Evolutionary conservation across 306 rosid genomes (phyloP).

Genomic region (Acmispon strigosus): DNA sequence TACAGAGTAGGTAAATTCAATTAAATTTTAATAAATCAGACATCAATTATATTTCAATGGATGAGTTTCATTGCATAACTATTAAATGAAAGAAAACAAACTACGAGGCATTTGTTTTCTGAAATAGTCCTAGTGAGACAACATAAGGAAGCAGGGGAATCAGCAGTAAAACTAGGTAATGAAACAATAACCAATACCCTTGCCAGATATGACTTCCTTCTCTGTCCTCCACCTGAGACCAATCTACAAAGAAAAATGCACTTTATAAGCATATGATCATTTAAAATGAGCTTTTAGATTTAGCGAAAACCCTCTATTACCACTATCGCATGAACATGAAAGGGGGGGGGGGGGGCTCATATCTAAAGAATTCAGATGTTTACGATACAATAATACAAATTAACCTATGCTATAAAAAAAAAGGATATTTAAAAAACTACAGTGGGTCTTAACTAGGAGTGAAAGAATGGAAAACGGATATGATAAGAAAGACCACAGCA

Average conservation of each 20-base stretch:
- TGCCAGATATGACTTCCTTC: slow-evolving; percentile 87
- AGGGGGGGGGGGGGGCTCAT: not conserved
- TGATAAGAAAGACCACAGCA: not conserved
- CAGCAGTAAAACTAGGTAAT: slow-evolving; percentile 3
- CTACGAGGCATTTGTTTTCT: slow-evolving; percentile 6
- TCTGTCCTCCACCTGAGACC: slow-evolving; percentile 97
- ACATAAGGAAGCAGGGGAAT: not conserved
- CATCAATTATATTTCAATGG: not conserved
- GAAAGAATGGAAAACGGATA: not conserved
- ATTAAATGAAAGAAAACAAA: not conserved
- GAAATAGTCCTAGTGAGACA: not conserved
- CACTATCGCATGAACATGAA: not conserved
- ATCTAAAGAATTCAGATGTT: not conserved
- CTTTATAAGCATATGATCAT: slow-evolving; percentile 15
- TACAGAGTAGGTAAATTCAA: not conserved
- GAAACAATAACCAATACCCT: slow-evolving; percentile 51
- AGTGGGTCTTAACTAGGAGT: not conserved
- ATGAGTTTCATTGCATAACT: not conserved
- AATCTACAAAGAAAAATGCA: slow-evolving; percentile 44
- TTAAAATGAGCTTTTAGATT: not conserved
- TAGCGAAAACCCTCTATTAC: not conserved
- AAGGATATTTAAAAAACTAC: not conserved
- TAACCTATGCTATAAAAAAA: not conserved
- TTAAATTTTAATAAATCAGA: not conserved
- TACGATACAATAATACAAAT: not conserved